Base-by-base conservation (phyloP, 2,329 filamentous ascomycete species). In the Penicillium paneum region DNA sequence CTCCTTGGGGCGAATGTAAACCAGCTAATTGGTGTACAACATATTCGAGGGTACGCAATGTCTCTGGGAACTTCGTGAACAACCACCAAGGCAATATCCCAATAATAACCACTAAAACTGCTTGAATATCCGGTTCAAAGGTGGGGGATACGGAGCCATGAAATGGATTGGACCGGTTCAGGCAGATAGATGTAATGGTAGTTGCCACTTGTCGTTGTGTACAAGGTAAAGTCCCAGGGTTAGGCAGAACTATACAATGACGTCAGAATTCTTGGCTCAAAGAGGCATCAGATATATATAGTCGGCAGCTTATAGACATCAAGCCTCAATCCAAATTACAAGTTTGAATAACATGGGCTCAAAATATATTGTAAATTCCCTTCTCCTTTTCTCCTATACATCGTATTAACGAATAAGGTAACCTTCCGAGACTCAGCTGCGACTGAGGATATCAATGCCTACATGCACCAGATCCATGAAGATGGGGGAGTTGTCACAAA, bases 361-460 rank as follows among this genome's bases (percentile, higher is more conserved):
- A 0, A 48, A 35, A 41, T 50, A 50, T 12, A 50, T 50, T 35
- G 47, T 50, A 36, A 47, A 35, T 13, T 1, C 7, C 19, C 1
- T 24, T 24, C 5, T 1, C 8, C 1, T 21, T 34, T 7, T 32
- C 8, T 11, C 13, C 3, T 24, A 24, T 5, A n/a, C 15, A 21
- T n/a, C 26, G 19, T 13, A 39, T 38, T 54, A 26, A 54, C 32
- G 10, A 32, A 8, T 0, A 41, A 54, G 51, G 32, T 54, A 39
- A 54, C 45, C n/a, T 54, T 54, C 10, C 38, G 17, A 15, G 51
- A 54, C 24, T 54, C 51, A 13, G 51, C 45, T 5, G 21, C 51
- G 3, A 54, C 45, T 5, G 51, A 49, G 26, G 26, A 54, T 13
- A 50, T 54, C 39, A 54, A 54, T 39, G 17, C 3, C 17, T 54